Evolutionary conservation across 176 grass and related monocot species (phyloP), one percentile per base, ranked within the genome.

Genomic region (maize (Zea mays)): DNA sequence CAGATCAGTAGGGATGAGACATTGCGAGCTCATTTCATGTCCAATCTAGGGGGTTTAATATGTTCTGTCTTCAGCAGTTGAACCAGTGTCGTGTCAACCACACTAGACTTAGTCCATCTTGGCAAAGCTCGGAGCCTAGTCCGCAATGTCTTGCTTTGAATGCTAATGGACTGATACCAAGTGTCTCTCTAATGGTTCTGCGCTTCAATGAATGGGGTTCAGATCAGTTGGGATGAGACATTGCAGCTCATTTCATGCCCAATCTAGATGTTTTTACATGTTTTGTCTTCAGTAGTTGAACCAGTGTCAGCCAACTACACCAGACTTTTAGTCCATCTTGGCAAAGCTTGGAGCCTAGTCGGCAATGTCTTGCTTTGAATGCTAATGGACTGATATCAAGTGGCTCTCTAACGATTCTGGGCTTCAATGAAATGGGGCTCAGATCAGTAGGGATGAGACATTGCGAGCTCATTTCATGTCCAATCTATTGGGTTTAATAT

Each of bases 161-260:
- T 92, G 90, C 86, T 88, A 92, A 86, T 86, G 83, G 83, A 88
- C 90, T 92, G 15, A 76, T 19, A 87, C 16, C n/a, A 40, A 76
- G 36, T 39, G 7, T 87, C 74, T 84, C 72, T 75, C 78, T 46
- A 67, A 73, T 37, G 17, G 42, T 86, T 90, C 44, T 66, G 54
- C 11, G 9, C 71, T 69, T 77, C 11, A 21, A 54, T 44, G 4
- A 60, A 61, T 27, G 27, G 27, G 27, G 27, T 27, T 27, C 27
- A 27, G 27, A 27, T 27, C 27, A 27, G 27, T 27, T 27, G 27
- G 27, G 27, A 27, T 27, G 27, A 27, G 27, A 27, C 27, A 27
- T 27, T 27, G 27, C 27, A 27, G 27, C 27, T 27, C 27, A 27
- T 27, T 27, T 27, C 27, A 27, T 27, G 27, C 27, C 27, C 27